Evolutionary conservation across 495 filamentous ascomycete genomes (phyloP), one percentile per base, ranked within the genome.

Genomic region (Lasiosphaeriaceae sp.): DNA sequence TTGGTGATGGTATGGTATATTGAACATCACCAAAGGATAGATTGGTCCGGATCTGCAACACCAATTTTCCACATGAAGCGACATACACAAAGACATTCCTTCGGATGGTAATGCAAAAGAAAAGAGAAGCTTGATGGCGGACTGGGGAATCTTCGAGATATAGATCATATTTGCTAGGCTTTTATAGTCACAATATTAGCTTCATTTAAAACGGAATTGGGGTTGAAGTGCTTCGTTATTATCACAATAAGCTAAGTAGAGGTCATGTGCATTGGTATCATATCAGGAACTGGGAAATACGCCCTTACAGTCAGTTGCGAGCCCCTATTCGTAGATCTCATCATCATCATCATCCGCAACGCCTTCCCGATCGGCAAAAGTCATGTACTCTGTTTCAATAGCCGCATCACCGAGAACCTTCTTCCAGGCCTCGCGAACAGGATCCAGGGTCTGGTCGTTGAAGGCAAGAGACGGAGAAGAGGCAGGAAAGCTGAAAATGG

Each of bases 351-450:
- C 81, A 43, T 77, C 73, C 56, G 62, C 68, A 7, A 71, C 64
- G 17, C 71, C 77, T 54, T 82, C 74, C 23, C 83, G 73, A 21
- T 84, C 80, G 16, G 77, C 67, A 53, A 87, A 87, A 23, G 72
- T 71, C 87, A 94, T 89, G 63, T 90, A 94, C 22, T 70, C 65
- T 22, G 62, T 56, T 21, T 69, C 70, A 17, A 75, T 74, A 3
- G 74, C 74, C 43, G 74, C 72, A 7, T 79, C 76, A 17, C 80
- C 83, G 56, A 85, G 73, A 8, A 90, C 74, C 22, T 70, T 64
- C 55, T 78, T 74, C 88, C 89, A 95, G 14, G 80, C 82, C 29
- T 78, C 70, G 54, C 79, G 77, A 19, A 92, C 85, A 22, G 78
- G 63, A 14, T 83, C 79, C 23, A 92, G 66, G 11, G 79, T 70